Evolutionary conservation across 2,329 filamentous ascomycete genomes (phyloP).

Genomic region (Nigrospora osmanthi): DNA sequence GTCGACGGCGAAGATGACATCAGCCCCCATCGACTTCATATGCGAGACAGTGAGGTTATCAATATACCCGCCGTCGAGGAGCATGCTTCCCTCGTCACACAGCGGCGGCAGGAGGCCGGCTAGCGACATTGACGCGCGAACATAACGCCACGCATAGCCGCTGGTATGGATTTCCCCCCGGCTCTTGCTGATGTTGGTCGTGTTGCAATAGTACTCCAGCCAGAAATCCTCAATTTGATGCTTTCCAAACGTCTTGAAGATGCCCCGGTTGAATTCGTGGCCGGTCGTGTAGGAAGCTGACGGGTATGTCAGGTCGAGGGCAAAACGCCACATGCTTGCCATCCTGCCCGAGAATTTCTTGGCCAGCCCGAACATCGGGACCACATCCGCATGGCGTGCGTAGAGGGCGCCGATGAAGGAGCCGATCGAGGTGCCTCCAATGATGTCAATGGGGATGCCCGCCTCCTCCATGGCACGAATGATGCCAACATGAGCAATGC

Average conservation of each 20-base stretch:
- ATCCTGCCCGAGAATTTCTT: slow-evolving; percentile 99
- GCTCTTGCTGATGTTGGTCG: slow-evolving; percentile 95
- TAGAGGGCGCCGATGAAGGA: slow-evolving; percentile 93
- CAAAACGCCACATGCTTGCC: slow-evolving; percentile 99
- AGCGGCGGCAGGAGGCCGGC: slow-evolving; percentile 87
- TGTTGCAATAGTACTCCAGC: slow-evolving; percentile 99
- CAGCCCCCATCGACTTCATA: slow-evolving; percentile 90
- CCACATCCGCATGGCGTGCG: slow-evolving; percentile 90
- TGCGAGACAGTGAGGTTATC: slow-evolving; percentile 96
- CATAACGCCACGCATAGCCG: slow-evolving; percentile 96
- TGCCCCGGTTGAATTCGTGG: slow-evolving; percentile 97
- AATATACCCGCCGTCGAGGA: slow-evolving; percentile 92
- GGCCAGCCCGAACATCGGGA: slow-evolving; percentile 91
- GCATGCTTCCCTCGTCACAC: slow-evolving; percentile 94
- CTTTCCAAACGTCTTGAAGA: slow-evolving; percentile 97
- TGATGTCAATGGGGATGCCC: slow-evolving; percentile 89
- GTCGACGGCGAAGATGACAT: slow-evolving; percentile 92
- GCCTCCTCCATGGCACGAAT: slow-evolving; percentile 94
- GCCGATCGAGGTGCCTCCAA: slow-evolving; percentile 94
- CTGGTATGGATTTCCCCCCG: slow-evolving; percentile 88
- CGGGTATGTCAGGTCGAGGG: slow-evolving; percentile 90
- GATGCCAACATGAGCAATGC: slow-evolving; percentile 87
- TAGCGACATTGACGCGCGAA: slow-evolving; percentile 92
- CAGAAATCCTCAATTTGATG: slow-evolving; percentile 98
- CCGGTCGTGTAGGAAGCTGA: slow-evolving; percentile 96